Percentiles rank a stretch among this genome's conserved stretches.
Conservation (phyloP, 805 yeast genomes). For the Starmerella floris region DNA sequence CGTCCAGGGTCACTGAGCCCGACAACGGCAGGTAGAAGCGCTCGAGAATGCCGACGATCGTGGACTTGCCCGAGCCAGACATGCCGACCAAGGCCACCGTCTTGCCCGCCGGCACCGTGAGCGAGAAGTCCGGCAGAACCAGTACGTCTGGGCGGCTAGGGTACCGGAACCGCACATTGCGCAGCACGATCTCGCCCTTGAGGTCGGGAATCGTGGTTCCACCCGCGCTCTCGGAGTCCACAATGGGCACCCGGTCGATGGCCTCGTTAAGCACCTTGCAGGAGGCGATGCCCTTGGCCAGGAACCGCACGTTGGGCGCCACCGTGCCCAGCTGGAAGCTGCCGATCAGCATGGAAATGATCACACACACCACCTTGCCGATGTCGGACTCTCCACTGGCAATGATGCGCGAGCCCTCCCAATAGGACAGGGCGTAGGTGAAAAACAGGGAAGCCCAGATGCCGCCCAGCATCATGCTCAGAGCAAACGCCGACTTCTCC, state of each 20-base stretch:
- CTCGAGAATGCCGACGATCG: slow-evolving; percentile 70
- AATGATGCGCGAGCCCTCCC: slow-evolving; percentile 33
- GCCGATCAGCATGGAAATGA: slow-evolving; percentile 33
- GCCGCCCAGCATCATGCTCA: slow-evolving; percentile 29
- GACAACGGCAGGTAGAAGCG: slow-evolving; percentile 70
- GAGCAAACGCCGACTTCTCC: slow-evolving; percentile 22
- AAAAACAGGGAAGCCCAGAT: slow-evolving; percentile 29
- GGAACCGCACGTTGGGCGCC: slow-evolving; percentile 31
- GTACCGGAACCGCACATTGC: slow-evolving; percentile 80
- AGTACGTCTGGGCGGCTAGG: slow-evolving; percentile 66
- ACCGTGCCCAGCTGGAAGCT: slow-evolving; percentile 32
- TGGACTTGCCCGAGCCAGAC: slow-evolving; percentile 91
- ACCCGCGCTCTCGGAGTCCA: slow-evolving; percentile 26
- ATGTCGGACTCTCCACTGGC: slow-evolving; percentile 25
- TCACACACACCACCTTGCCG: slow-evolving; percentile 29
- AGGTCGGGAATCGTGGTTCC: slow-evolving; percentile 23
- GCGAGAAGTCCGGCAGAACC: slow-evolving; percentile 61
- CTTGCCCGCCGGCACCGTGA: slow-evolving; percentile 73
- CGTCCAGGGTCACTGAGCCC: slow-evolving; percentile 71
- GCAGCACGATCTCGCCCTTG: slow-evolving; percentile 60
- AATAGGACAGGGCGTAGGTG: slow-evolving; percentile 32
- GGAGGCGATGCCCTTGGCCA: slow-evolving; percentile 32
- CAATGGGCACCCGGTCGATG: slow-evolving; percentile 32
- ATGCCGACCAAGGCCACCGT: slow-evolving; percentile 94
- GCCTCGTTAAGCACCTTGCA: slow-evolving; percentile 32